A percentile compares a stretch with the other conserved stretches of the same genome.
Evolutionary conservation across 2,329 filamentous ascomycete genomes (phyloP).

Genomic region (Apiospora aurea): DNA sequence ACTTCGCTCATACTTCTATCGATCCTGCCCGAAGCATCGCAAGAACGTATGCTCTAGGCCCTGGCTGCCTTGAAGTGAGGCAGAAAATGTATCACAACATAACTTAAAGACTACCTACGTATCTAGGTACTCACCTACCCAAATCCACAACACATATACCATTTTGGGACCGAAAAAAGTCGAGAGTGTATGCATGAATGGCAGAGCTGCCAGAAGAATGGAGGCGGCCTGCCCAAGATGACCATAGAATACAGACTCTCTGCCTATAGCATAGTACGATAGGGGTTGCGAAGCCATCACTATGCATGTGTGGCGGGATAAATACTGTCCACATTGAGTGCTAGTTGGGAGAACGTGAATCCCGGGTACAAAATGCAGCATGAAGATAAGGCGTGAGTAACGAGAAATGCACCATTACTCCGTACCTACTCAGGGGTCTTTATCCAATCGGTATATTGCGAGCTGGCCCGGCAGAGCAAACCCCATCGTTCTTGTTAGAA

Average conservation of each 20-base stretch:
- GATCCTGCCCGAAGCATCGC: background rate
- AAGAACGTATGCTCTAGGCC: background rate
- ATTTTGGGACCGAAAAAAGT: background rate
- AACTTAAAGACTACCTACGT: background rate
- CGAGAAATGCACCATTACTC: too few relatives aligned
- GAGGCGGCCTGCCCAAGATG: background rate
- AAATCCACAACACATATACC: background rate
- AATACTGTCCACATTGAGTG: background rate
- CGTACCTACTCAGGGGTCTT: too few relatives aligned
- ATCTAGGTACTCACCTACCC: too few relatives aligned
- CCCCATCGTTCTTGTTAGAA: background rate
- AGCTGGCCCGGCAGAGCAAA: background rate
- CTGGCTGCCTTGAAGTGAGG: background rate
- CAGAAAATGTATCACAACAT: background rate
- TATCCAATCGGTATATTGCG: background rate
- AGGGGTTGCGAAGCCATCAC: background rate
- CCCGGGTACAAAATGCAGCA: background rate
- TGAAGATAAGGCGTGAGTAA: background rate
- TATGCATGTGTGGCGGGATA: background rate
- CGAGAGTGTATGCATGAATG: background rate
- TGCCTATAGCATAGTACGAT: background rate
- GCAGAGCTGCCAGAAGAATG: background rate
- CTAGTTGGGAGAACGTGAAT: background rate
- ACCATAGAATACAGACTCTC: background rate
- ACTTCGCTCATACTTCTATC: background rate